phyloP scores from a whole-genome alignment of 768 basidiomycete genomes.

The Russula dissimulans region DNA sequence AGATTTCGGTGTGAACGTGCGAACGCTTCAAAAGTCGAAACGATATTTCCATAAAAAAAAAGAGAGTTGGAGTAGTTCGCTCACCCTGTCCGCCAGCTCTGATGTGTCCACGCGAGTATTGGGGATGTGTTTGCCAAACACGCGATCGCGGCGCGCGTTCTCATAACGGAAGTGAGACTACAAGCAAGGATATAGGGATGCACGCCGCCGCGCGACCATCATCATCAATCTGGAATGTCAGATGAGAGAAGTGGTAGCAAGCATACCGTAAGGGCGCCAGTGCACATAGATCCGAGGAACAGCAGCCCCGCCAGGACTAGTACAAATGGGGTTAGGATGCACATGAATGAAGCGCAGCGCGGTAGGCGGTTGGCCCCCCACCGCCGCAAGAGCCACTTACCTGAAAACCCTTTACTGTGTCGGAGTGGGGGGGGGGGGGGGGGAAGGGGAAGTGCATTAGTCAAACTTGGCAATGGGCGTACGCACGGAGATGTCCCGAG shows the following conservation, averaged over 20 bases:
- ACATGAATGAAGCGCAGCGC: background rate
- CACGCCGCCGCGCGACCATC: background rate
- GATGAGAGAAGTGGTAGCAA: background rate
- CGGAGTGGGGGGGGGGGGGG: background rate
- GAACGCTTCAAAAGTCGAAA: no score
- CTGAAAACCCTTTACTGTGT: constrained; percentile 52
- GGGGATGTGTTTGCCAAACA: constrained; percentile 41
- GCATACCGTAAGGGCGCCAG: constrained; percentile 41
- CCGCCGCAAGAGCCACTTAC: constrained; percentile 26
- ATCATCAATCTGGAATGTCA: background rate
- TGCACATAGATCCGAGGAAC: constrained; percentile 47
- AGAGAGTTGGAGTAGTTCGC: constrained; percentile 1
- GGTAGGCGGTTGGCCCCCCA: background rate
- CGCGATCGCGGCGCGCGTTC: constrained; percentile 44
- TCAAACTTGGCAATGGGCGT: background rate
- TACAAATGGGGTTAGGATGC: constrained; percentile 9
- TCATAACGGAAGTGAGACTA: constrained; percentile 58
- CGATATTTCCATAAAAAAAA: no score
- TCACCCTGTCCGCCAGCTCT: constrained; percentile 57
- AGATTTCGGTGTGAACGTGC: background rate
- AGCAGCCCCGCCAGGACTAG: constrained; percentile 43
- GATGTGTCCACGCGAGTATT: constrained; percentile 49
- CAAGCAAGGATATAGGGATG: no score
- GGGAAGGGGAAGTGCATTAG: background rate
- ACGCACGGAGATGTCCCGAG: background rate